Base-by-base conservation (phyloP, 768 basidiomycete species). In the Mycena maculata region DNA sequence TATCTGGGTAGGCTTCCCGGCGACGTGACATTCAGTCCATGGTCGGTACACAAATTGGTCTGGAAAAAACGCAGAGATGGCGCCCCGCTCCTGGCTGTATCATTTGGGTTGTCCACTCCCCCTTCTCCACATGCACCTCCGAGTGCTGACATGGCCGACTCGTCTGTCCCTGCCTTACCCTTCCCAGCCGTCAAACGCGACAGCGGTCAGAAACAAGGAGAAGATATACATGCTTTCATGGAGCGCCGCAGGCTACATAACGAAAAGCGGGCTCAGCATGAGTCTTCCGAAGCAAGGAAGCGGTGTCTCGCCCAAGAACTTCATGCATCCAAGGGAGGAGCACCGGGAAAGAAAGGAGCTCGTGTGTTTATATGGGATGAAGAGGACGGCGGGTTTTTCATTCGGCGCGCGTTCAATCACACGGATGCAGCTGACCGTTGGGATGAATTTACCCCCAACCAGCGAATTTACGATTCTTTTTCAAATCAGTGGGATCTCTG, bases 401-500 rank as follows among this genome's bases (percentile, higher is more conserved):
- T 69, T 22, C 61, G 63, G 20, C 56, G 63, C 20, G 42, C 45
- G 16, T 64, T 10, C 45, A 59, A 59, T 49, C 68, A 63, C 16
- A 25, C 11, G 3, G 23, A 48, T 6, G 68, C 60, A 10, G 41
- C 36, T 28, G 58, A 65, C 44, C 42, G 36, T 33, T 69, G 68
- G 63, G 63, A 69, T 20, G 54, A 65, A 20, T 69, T 65, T 31
- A 52, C 60, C 8, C 52, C 50, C 18, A 33, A 20, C 20, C 68
- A 69, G 52, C 63, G 63, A 31, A 13, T 42, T 2, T 69, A 69
- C 54, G 53, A 69, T 31, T 33, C 45, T 12, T 65, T 61, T 27
- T 18, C 36, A 6, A 49, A 65, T 36, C 44, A 69, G 44, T 69
- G 68, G 68, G 68, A 69, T 59, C 63, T 69, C n/a, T 60, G 52